These are phyloP conservation scores for Phytophthora cajani DNA, from an alignment of 352 stramenopile species.

Conservation along the genomic window DNA sequence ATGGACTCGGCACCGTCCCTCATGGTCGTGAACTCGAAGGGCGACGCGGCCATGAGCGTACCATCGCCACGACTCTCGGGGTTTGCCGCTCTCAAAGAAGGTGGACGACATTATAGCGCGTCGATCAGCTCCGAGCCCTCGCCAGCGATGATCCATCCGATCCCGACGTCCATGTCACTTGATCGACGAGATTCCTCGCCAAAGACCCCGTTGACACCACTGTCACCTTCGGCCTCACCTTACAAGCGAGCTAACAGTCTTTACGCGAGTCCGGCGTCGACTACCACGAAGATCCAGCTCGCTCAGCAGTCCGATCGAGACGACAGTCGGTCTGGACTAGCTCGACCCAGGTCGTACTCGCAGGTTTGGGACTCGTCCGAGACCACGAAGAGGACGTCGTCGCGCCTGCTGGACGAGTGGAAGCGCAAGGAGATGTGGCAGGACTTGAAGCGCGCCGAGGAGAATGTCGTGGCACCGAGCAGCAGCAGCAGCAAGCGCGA, in stretches of 20 bases:
- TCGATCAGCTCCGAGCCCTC: constrained; percentile 18
- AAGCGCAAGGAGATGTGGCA: constrained; percentile 83
- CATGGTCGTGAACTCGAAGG: constrained; percentile 22
- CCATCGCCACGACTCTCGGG: constrained; percentile 27
- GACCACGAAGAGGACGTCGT: constrained; percentile 43
- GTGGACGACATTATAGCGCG: neutral
- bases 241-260: constrained; percentile 57
- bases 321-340: constrained; percentile 18
- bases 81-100: constrained; percentile 21
- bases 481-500: constrained; percentile 6
- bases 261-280: constrained; percentile 25
- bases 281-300: constrained; percentile 20
- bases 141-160: constrained; percentile 40
- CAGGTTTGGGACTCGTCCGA: constrained; percentile 54
- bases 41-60: constrained; percentile 19
- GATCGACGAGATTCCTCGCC: constrained; percentile 19
- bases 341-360: constrained; percentile 37
- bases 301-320: constrained; percentile 22
- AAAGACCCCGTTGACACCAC: constrained; percentile 13
- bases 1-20: constrained; percentile 26
- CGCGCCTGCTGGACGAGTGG: constrained; percentile 67
- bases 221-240: constrained; percentile 38
- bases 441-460: constrained; percentile 72
- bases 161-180: constrained; percentile 20
- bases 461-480: constrained; percentile 40